Base-by-base conservation (phyloP, 129 eudicot species). In the Flaveria sonorensis region DNA sequence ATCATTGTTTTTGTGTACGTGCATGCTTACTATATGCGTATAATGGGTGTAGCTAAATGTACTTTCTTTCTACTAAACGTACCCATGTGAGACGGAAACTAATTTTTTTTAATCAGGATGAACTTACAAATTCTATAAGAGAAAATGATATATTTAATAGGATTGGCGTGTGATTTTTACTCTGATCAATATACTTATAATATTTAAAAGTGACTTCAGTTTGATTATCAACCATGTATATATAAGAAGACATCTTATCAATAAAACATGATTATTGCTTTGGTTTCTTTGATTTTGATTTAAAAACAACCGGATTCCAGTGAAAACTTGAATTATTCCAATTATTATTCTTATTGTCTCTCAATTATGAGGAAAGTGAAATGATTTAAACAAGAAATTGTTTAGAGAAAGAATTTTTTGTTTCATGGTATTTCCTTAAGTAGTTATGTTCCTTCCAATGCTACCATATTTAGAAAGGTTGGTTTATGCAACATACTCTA, bases 391-490 rank as follows among this genome's bases (percentile, higher is more conserved):
- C 72, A 32, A 26, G 4, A 50, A 36, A 16, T 48, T 79, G 59
- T 39, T 12, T 24, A 72, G 21, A 42, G 81, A 71, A 40, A 39
- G 48, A 79, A 72, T 78, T 63, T 70, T 7, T 61, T 61, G 82
- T 61, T 71, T 71, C 52, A 50, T 72, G 77, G 83, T 71, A 79
- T 79, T 71, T 71, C 77, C 77, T 62, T 70, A 50, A 71, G 30
- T 79, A 62, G 67, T 48, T 47, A 7, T 32, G 72, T 59, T 48
- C 77, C 77, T 71, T 71, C 64, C 60, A 32, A 7, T 30, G 14
- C 30, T 77, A 9, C 76, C 65, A 9, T 46, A 70, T 70, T 28
- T 30, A 47, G 71, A 70, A 59, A 45, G 62, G 60, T 43, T 50
- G 24, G 42, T 59, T 59, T n/a, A 70, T 78, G 77, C 60, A 70